Base-by-base conservation (phyloP, 179 eudicot genomes). In the Amaranthus tricolor region DNA sequence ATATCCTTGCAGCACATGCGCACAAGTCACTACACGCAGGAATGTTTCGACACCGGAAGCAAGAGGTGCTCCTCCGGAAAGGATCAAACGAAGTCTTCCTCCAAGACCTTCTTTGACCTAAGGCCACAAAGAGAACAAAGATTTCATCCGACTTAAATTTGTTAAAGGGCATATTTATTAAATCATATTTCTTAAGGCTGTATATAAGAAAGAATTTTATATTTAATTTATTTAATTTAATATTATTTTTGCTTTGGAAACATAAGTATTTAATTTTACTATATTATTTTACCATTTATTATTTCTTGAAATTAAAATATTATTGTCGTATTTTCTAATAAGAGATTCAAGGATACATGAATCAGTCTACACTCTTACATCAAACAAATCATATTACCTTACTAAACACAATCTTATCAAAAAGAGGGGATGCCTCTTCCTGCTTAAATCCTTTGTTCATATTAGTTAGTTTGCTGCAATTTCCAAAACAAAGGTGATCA, bases 31-130 rank as follows among this genome's bases (percentile, higher is more conserved):
- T 9, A 95, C 97, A 12, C 99, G 86, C 19, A 95, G 79, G 75
- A 80, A 95, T 10, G 95, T 89, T 79, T 95, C 99, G 16, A 95
- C 87, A 59, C 72, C 62, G 55, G 93, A 82, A 70, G 99, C 87
- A 64, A 95, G 93, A 74, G 97, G 99, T 44, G 99, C 99, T 56
- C 97, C 98, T 65, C 98, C 99, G 17, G 98, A 95, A 45, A 95
- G 86, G 75, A 95, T 91, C 62, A 95, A 88, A 1, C 97, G 95
- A 60, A 95, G 58, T 16, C 87, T 91, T 66, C 99, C 99, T 73
- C 98, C 99, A 61, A 95, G 83, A 57, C 97, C 92, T 80, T 95
- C 96, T 73, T 89, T 95, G 56, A 95, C 81, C 99, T 95, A 75
- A 66, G 17, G 73, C 48, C 73, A 80, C 51, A 53, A 71, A 60